A percentile compares a stretch with the other conserved stretches of the same genome.
phyloP scores from a whole-genome alignment of 495 filamentous ascomycete species.

The Collariella sp. region DNA sequence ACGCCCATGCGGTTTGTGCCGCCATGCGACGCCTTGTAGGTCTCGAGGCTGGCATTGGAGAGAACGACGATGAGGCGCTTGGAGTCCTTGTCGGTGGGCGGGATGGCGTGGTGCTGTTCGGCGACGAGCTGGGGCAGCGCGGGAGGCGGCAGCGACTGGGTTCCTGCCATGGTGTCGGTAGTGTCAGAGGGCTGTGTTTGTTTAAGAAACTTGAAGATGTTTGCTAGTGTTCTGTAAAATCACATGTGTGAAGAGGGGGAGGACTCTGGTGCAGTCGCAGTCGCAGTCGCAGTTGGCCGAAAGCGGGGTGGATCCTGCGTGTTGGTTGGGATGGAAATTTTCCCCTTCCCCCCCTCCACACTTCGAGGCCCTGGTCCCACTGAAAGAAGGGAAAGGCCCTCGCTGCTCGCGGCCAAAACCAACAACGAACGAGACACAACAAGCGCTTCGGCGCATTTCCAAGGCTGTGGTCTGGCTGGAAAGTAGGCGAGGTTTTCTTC shows the following conservation, averaged over 20 bases:
- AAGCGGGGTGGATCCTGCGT: neutral
- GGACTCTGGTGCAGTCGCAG: neutral
- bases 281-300: neutral
- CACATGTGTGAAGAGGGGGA: neutral
- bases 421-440: neutral
- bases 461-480: neutral
- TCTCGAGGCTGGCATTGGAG: slow-evolving; percentile 94
- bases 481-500: no score
- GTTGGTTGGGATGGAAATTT: neutral
- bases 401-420: neutral
- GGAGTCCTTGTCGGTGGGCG: slow-evolving; percentile 76
- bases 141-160: slow-evolving; percentile 89
- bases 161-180: slow-evolving; percentile 38
- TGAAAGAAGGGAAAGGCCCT: neutral
- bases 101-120: slow-evolving; percentile 81
- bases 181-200: slow-evolving; percentile 15
- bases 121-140: slow-evolving; percentile 83
- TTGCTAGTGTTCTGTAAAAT: neutral
- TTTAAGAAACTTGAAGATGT: neutral
- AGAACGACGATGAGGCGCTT: slow-evolving; percentile 91
- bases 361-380: neutral
- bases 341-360: neutral
- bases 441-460: neutral
- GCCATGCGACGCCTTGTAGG: slow-evolving; percentile 76
- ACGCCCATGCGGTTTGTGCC: slow-evolving; percentile 53